Conservation (phyloP, 2,329 filamentous ascomycete genomes). For the Paecilomyces sp. region DNA sequence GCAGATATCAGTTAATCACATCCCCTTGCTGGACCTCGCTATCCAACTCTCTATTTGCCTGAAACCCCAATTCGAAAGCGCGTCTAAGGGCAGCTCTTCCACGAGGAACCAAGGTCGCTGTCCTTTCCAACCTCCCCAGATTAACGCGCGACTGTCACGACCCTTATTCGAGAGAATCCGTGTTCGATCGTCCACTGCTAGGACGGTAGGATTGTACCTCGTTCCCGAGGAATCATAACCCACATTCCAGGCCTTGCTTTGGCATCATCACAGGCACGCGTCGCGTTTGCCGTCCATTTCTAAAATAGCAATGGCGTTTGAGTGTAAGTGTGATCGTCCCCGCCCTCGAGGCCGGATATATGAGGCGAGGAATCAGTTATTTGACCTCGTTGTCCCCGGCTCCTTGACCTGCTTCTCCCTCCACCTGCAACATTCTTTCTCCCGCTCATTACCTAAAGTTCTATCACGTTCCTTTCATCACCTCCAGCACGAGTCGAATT, state of each 20-base stretch:
- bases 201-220: slow-evolving; percentile 13
- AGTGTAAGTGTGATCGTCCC: slow-evolving; percentile 30
- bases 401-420: slow-evolving; percentile 10
- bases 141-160: slow-evolving; percentile 7
- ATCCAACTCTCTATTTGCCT: slow-evolving; percentile 6
- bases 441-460: slow-evolving; percentile 2
- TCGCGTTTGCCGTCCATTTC: slow-evolving; percentile 22
- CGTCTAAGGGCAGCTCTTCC: slow-evolving; percentile 10
- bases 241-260: slow-evolving; percentile 37
- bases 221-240: slow-evolving; percentile 32
- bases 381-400: slow-evolving; percentile 31
- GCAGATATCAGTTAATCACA: not conserved
- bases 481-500: slow-evolving; percentile 6
- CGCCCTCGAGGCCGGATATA: slow-evolving; percentile 16
- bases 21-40: slow-evolving; percentile 11
- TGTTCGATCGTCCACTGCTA: slow-evolving; percentile 3
- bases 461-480: slow-evolving; percentile 6
- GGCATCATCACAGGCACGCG: slow-evolving; percentile 27
- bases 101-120: slow-evolving; percentile 4
- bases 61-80: slow-evolving; percentile 8
- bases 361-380: slow-evolving; percentile 31
- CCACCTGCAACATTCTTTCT: slow-evolving; percentile 12
- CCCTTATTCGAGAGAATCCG: slow-evolving; percentile 5
- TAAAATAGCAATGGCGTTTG: slow-evolving; percentile 29
- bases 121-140: slow-evolving; percentile 2